Conservation (phyloP, 2,329 filamentous ascomycete species). For the Pezicula carpinea region DNA sequence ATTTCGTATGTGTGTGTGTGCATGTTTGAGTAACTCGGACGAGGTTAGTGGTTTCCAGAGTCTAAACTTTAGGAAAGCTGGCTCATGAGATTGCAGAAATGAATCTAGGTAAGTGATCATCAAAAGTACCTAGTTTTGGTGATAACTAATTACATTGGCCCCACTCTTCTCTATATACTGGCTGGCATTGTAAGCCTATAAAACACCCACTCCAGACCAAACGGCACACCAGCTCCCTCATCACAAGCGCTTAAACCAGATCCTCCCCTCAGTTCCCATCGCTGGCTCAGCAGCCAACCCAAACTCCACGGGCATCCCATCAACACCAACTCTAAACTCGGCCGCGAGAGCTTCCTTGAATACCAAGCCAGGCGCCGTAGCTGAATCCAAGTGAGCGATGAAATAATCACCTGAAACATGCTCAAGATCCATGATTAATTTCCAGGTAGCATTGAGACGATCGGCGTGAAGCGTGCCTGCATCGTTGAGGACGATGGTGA, state of each 20-base stretch:
- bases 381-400: slow-evolving; percentile 15
- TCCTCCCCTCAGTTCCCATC: slow-evolving; percentile 20
- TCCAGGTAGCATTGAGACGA: slow-evolving; percentile 6
- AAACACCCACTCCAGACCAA: no score
- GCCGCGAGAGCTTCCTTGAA: slow-evolving; percentile 15
- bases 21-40: no score
- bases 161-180: no score
- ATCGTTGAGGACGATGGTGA: slow-evolving; percentile 16
- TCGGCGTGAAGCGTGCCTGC: slow-evolving; percentile 4
- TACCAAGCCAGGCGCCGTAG: slow-evolving; percentile 6
- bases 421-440: slow-evolving; percentile 13
- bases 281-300: slow-evolving; percentile 17
- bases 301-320: slow-evolving; percentile 16
- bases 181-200: no score
- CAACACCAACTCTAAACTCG: slow-evolving; percentile 20
- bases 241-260: slow-evolving; percentile 24
- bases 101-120: no score
- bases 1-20: no score
- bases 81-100: no score
- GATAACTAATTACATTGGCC: no score
- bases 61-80: no score
- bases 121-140: no score
- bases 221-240: neutral
- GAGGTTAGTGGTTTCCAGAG: no score
- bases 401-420: slow-evolving; percentile 27